Conservation (phyloP, 2,329 filamentous ascomycete genomes). For the Apiospora rasikravindrae region DNA sequence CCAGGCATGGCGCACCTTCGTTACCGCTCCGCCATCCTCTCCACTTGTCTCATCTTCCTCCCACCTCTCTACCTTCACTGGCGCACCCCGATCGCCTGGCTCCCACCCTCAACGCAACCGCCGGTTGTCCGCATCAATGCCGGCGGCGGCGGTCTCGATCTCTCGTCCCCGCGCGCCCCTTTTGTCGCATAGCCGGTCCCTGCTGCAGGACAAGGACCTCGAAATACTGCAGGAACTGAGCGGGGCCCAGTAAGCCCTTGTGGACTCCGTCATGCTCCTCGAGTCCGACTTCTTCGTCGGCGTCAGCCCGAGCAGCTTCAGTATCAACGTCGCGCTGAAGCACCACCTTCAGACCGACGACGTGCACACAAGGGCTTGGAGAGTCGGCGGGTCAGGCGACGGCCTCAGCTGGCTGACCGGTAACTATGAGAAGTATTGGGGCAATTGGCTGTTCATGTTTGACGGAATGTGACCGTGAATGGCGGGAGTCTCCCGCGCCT, state of each 20-base stretch:
- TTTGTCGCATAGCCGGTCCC: constrained; percentile 49
- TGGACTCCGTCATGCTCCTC: constrained; percentile 48
- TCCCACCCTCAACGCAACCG: background rate
- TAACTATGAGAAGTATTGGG: constrained; percentile 49
- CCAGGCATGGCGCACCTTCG: background rate
- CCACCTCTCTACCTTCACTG: background rate
- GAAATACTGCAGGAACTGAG: constrained; percentile 39
- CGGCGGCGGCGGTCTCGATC: constrained; percentile 31
- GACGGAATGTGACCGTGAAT: constrained; percentile 48
- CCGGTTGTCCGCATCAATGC: background rate
- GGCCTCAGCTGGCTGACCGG: constrained; percentile 48
- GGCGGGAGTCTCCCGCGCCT: background rate
- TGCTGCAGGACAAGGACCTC: constrained; percentile 36
- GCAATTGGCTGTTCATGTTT: constrained; percentile 56
- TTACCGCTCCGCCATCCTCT: background rate
- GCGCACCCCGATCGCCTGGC: background rate
- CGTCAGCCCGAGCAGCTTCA: constrained; percentile 53
- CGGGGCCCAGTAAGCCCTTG: constrained; percentile 50
- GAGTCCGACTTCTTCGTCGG: constrained; percentile 46
- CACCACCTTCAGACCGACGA: constrained; percentile 46
- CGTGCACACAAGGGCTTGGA: constrained; percentile 48
- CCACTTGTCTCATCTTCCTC: background rate
- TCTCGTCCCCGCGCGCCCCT: constrained; percentile 43
- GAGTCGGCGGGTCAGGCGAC: constrained; percentile 44
- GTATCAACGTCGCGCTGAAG: constrained; percentile 52